These are phyloP conservation scores for Letharia lupina DNA, from an alignment of 495 filamentous ascomycete species.

Conservation along the genomic window DNA sequence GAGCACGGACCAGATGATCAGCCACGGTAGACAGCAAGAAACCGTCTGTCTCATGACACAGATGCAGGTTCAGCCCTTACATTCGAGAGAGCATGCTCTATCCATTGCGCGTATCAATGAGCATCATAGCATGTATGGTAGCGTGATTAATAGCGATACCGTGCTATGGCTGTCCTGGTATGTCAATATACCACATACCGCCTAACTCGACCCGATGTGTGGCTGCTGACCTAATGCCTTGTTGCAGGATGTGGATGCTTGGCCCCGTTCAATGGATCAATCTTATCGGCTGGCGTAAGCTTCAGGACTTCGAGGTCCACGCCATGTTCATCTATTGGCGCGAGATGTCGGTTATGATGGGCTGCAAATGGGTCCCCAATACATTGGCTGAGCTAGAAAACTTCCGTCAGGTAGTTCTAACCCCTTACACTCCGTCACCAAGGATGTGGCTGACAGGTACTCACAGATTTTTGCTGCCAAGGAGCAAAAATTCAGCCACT, in stretches of 20 bases:
- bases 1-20: conserved; percentile 18
- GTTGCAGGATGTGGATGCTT: conserved; percentile 16
- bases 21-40: conserved; percentile 24
- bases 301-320: conserved; percentile 25
- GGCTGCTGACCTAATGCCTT: not conserved
- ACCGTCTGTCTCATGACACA: conserved; percentile 25
- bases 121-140: conserved; percentile 24
- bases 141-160: conserved; percentile 28
- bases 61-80: conserved; percentile 23
- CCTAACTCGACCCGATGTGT: not conserved
- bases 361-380: conserved; percentile 22
- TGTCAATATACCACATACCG: not conserved
- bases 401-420: conserved; percentile 12
- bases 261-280: conserved; percentile 24
- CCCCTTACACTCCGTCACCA: not conserved
- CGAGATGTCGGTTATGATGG: conserved; percentile 21
- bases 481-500: conserved; percentile 12
- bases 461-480: conserved; percentile 4
- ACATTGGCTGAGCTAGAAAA: conserved; percentile 16
- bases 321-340: conserved; percentile 25
- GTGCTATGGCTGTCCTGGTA: conserved; percentile 23
- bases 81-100: conserved; percentile 18
- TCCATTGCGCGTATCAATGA: conserved; percentile 27
- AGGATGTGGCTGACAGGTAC: not conserved
- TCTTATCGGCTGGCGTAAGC: conserved; percentile 24